Evolutionary conservation across 345 rosid genomes (phyloP).

Genomic region (Hibiscus trionum): DNA sequence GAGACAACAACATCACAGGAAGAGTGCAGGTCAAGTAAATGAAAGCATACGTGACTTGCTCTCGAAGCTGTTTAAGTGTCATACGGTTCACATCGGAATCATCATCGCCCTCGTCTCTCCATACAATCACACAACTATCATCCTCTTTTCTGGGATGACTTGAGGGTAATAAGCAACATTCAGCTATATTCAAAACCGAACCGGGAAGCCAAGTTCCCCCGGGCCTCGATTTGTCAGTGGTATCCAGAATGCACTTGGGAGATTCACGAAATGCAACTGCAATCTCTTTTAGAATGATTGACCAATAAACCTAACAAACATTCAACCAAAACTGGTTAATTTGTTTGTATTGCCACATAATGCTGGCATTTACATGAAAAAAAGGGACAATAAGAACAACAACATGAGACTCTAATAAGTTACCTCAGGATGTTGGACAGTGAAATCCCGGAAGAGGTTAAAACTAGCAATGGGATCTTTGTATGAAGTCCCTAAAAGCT

Average conservation of each 20-base stretch:
- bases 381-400: neutral
- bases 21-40: neutral
- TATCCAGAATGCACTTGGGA: conserved; percentile 68
- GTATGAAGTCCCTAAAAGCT: conserved; percentile 61
- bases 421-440: conserved; percentile 60
- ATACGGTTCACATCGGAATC: conserved; percentile 35
- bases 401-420: conserved; percentile 13
- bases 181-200: conserved; percentile 62
- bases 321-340: neutral
- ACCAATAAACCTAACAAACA: conserved; percentile 59
- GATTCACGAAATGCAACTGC: conserved; percentile 43
- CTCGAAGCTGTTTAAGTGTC: conserved; percentile 62
- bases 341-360: neutral
- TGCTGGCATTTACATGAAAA: no score
- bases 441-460: conserved; percentile 45
- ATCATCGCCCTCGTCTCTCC: conserved; percentile 70
- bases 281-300: conserved; percentile 54
- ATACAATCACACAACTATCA: conserved; percentile 51
- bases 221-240: conserved; percentile 37
- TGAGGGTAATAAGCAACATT: conserved; percentile 62
- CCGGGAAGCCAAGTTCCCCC: conserved; percentile 80
- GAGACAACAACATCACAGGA: neutral
- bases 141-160: conserved; percentile 49
- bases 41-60: conserved; percentile 66
- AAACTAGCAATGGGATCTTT: conserved; percentile 70